Evolutionary conservation across 441 rosid species (phyloP).

Genomic region (Codiaeum variegatum): DNA sequence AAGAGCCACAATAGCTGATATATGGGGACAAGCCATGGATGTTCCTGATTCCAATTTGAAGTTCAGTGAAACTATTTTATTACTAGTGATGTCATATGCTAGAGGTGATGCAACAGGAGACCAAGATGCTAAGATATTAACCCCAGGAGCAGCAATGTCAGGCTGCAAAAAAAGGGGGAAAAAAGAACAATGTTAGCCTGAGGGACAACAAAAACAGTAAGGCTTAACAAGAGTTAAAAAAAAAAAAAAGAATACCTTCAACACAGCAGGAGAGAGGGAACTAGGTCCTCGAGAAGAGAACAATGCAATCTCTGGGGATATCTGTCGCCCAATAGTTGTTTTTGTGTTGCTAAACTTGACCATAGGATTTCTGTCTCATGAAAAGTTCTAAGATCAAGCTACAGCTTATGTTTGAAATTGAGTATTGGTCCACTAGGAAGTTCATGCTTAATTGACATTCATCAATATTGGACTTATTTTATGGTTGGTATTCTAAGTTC

Average conservation of each 20-base stretch:
- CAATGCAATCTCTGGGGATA: constrained; percentile 51
- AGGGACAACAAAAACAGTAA: neutral
- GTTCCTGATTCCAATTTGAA: constrained; percentile 75
- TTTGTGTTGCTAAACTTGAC: constrained; percentile 39
- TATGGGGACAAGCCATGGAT: constrained; percentile 88
- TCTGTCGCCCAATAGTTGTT: constrained; percentile 36
- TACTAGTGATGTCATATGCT: neutral
- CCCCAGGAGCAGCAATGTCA: constrained; percentile 49
- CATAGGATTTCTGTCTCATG: constrained; percentile 33
- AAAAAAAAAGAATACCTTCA: constrained; percentile 48
- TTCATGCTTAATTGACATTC: neutral
- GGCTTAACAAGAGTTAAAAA: neutral
- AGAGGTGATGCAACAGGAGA: constrained; percentile 31
- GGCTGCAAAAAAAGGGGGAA: constrained; percentile 37
- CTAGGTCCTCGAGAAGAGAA: constrained; percentile 79
- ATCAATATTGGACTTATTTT: neutral
- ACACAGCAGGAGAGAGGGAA: constrained; percentile 49
- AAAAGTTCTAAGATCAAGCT: constrained; percentile 3
- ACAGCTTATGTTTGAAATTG: neutral
- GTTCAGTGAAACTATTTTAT: constrained; percentile 13
- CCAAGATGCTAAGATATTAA: constrained; percentile 42
- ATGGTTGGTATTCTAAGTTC: neutral
- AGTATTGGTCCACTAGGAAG: neutral
- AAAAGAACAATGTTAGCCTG: neutral
- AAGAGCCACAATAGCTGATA: constrained; percentile 75